A percentile compares a stretch with the other conserved stretches of the same genome.
Conservation (phyloP, 139 green algal genomes). For the Pseudopediastrum boryanum region DNA sequence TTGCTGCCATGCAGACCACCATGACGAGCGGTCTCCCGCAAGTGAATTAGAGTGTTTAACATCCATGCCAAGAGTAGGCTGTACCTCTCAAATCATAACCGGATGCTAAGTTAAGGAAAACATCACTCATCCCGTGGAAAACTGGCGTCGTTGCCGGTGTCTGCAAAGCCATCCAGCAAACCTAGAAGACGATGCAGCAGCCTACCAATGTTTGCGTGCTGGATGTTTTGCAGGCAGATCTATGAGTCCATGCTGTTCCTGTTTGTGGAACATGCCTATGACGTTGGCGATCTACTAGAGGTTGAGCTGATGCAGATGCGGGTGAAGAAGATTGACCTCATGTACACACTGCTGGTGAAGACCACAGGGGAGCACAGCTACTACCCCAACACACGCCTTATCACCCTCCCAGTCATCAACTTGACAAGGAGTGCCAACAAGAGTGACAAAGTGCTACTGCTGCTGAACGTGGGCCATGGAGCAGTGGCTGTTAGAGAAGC, state of each 20-base stretch:
- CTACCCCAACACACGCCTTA: slow-evolving; percentile 37
- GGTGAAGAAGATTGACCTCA: slow-evolving; percentile 51
- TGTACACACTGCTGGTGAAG: slow-evolving; percentile 38
- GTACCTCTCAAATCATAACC: no score
- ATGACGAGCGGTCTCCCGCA: no score
- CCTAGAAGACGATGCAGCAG: no score
- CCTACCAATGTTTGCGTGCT: no score
- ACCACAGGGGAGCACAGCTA: slow-evolving; percentile 6
- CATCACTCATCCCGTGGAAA: no score
- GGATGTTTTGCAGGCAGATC: slow-evolving; percentile 39
- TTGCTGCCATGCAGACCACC: no score
- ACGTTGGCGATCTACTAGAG: slow-evolving; percentile 44
- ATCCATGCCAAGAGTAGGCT: no score
- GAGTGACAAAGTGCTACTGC: slow-evolving; percentile 22
- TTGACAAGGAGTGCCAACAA: slow-evolving; percentile 8
- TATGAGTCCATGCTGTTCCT: slow-evolving; percentile 61
- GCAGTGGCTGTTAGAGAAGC: slow-evolving; percentile 1
- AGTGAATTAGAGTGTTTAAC: no score
- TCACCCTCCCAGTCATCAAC: slow-evolving; percentile 38
- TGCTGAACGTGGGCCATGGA: slow-evolving; percentile 13
- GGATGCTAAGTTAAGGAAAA: no score
- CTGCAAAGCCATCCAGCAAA: no score
- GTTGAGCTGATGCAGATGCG: slow-evolving; percentile 28
- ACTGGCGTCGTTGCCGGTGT: no score
- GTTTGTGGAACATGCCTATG: slow-evolving; percentile 45